phyloP scores from a whole-genome alignment of 345 rosid species.

The Eucalyptus pauciflora region DNA sequence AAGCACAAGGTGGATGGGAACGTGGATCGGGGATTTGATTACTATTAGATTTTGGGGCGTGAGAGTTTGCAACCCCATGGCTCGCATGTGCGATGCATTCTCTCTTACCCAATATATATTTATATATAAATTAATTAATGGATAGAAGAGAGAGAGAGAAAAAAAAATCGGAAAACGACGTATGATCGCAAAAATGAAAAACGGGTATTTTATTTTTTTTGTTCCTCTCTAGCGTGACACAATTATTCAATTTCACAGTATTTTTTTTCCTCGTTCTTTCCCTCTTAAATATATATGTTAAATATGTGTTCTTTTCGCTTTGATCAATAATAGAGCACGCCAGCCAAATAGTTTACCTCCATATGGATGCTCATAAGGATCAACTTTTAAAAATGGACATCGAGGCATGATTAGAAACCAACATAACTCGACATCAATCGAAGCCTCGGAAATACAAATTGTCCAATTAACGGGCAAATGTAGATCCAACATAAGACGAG shows the following conservation, averaged over 20 bases:
- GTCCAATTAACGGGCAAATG: background rate
- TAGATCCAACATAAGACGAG: background rate
- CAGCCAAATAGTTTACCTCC: background rate
- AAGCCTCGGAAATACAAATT: background rate
- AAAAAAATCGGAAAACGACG: background rate
- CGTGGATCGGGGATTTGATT: background rate
- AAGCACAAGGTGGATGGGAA: background rate
- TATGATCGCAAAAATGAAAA: background rate
- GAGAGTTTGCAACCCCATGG: background rate
- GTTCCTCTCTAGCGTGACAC: background rate
- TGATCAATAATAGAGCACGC: background rate
- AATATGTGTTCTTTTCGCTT: background rate
- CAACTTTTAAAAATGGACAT: background rate
- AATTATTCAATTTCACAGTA: background rate
- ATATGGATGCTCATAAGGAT: background rate
- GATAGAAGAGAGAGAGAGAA: background rate
- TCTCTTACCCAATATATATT: background rate
- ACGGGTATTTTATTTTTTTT: background rate
- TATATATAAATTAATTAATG: background rate
- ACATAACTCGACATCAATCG: background rate
- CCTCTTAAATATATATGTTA: background rate
- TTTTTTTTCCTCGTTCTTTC: background rate
- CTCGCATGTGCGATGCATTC: background rate
- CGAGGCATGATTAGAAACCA: background rate
- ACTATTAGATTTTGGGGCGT: background rate